phyloP scores from a whole-genome alignment of 768 basidiomycete species.

The Amanita jacksonii region DNA sequence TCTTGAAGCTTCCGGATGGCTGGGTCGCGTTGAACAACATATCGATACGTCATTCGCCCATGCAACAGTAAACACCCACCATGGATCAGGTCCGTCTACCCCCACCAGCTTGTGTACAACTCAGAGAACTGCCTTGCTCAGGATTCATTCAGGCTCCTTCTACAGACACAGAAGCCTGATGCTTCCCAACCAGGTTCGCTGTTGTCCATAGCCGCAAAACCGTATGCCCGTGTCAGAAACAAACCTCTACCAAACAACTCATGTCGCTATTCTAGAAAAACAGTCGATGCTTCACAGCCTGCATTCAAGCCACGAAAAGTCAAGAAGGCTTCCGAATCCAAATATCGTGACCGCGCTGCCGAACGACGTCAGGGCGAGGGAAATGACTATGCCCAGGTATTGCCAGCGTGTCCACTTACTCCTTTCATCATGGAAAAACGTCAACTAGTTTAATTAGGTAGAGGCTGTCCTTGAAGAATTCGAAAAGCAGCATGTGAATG shows the following conservation, averaged over 20 bases:
- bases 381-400: conserved; percentile 70
- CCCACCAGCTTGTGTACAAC: too few relatives aligned
- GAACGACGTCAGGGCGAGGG: conserved; percentile 59
- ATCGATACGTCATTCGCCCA: background rate
- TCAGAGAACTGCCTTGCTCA: conserved; percentile 14
- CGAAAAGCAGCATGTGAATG: conserved; percentile 50
- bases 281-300: conserved; percentile 42
- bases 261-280: conserved; percentile 27
- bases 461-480: conserved; percentile 81
- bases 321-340: conserved; percentile 42
- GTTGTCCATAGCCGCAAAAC: conserved; percentile 20
- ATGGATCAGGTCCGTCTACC: conserved; percentile 6
- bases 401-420: conserved; percentile 5
- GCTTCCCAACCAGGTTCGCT: conserved; percentile 20
- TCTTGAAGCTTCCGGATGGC: conserved; percentile 30
- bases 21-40: background rate
- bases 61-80: background rate
- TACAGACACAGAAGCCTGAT: conserved; percentile 24
- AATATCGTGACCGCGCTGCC: conserved; percentile 68
- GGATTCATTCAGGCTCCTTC: conserved; percentile 53
- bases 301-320: conserved; percentile 79
- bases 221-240: conserved; percentile 21
- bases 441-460: conserved; percentile 34
- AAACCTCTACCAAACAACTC: too few relatives aligned
- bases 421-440: background rate